phyloP scores from a whole-genome alignment of 1,284 basidiomycete species.

The Boletus sp. region DNA sequence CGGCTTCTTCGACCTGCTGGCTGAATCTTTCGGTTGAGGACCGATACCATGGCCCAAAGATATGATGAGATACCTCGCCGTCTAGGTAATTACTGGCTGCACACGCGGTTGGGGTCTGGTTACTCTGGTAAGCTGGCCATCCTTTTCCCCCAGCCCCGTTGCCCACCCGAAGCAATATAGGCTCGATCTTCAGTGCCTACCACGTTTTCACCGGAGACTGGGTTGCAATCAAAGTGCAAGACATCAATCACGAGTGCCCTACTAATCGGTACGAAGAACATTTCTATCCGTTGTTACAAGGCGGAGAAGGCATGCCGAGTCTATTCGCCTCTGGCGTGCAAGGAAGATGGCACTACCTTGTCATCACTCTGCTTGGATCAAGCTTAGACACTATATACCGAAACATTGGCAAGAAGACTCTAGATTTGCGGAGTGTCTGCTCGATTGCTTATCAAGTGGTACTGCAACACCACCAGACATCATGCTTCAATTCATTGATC shows the following conservation, averaged over 20 bases:
- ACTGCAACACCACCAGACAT: constrained; percentile 24
- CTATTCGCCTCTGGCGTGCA: constrained; percentile 59
- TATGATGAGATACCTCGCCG: constrained; percentile 35
- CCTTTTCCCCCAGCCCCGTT: background rate
- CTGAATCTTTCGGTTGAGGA: background rate
- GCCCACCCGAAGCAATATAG: constrained; percentile 27
- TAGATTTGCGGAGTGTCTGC: constrained; percentile 68
- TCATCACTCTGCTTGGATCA: constrained; percentile 65
- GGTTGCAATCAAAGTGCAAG: constrained; percentile 72
- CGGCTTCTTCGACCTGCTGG: background rate
- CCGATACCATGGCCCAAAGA: constrained; percentile 17
- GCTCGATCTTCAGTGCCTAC: constrained; percentile 61
- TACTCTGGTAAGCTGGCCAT: constrained; percentile 43
- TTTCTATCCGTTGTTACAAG: constrained; percentile 68
- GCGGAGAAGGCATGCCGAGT: constrained; percentile 67
- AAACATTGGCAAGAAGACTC: constrained; percentile 48
- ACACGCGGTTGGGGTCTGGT: constrained; percentile 46
- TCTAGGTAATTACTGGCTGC: constrained; percentile 48
- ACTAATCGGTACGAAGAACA: constrained; percentile 67
- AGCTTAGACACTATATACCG: constrained; percentile 63
- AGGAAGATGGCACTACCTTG: constrained; percentile 67
- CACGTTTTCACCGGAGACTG: constrained; percentile 51
- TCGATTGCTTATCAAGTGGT: constrained; percentile 73
- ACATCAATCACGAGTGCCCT: constrained; percentile 63
- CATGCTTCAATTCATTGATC: constrained; percentile 14